phyloP scores from a whole-genome alignment of 768 basidiomycete genomes.

The Termitomyces sp. region DNA sequence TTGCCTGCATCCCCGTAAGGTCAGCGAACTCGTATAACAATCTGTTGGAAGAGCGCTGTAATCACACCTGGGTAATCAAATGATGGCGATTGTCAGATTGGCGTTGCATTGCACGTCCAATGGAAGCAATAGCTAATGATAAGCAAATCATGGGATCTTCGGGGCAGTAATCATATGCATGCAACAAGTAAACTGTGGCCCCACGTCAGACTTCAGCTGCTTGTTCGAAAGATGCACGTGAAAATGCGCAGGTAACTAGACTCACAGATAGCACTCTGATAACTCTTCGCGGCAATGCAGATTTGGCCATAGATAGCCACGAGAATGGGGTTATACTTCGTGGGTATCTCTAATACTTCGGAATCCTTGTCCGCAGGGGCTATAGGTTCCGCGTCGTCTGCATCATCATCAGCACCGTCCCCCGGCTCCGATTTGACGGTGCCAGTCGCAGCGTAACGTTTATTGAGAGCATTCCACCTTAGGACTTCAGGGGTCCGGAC shows the following conservation, averaged over 20 bases:
- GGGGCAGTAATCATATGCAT: constrained; percentile 82
- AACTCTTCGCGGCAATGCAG: constrained; percentile 81
- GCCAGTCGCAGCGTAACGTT: constrained; percentile 50
- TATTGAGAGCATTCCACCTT: constrained; percentile 58
- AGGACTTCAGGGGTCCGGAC: constrained; percentile 58
- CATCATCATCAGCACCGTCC: constrained; percentile 33
- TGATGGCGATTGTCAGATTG: constrained; percentile 95
- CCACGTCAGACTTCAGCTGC: not conserved
- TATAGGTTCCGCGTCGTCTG: constrained; percentile 22
- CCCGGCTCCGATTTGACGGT: constrained; percentile 36
- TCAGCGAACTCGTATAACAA: not conserved
- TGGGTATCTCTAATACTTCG: constrained; percentile 44
- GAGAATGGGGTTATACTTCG: constrained; percentile 66
- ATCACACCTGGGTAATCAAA: constrained; percentile 62
- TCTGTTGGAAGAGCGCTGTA: not conserved
- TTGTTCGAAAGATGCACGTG: not conserved
- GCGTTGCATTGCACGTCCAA: constrained; percentile 89
- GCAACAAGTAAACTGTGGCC: constrained; percentile 58
- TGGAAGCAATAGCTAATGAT: constrained; percentile 76
- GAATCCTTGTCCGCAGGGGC: constrained; percentile 15
- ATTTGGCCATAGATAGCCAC: constrained; percentile 80
- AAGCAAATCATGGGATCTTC: constrained; percentile 86
- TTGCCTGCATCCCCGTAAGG: constrained; percentile 44
- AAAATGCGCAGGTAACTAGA: constrained; percentile 7
- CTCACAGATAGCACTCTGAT: constrained; percentile 89